Evolutionary conservation across 2,329 filamentous ascomycete species (phyloP), one percentile per base, ranked within the genome.

Genomic region (Alternaria novae-zelandiae): DNA sequence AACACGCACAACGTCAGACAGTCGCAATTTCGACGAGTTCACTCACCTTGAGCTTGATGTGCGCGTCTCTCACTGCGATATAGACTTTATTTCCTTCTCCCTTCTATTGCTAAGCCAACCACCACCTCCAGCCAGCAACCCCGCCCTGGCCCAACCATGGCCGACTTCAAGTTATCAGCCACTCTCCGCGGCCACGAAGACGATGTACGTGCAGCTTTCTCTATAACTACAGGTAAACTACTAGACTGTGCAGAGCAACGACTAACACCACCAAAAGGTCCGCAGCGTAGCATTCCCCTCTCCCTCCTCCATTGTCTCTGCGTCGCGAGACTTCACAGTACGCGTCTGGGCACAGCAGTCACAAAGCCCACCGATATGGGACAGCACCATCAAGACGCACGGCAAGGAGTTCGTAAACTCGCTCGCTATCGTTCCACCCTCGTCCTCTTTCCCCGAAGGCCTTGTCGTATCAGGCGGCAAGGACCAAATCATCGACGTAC

Each of bases 81-180:
- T 47, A 64, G 55, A 43, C 47, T 47, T 21, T 56, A 63, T 61
- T 64, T 61, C 61, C 54, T 59, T 63, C 58, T 63, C 55, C 63
- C 69, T 23, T 51, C 57, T 58, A 50, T 55, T 66, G 54, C 64
- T 43, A 28, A 56, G 61, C 54, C 59, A 65, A 53, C 43, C 43
- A 45, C 43, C 20, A 45, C 49, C 28, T 12, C 62, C 60, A 61
- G 61, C 59, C 17, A 60, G 61, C 68, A 71, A 69, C 71, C 71
- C 76, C 72, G 69, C 71, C 63, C 56, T 55, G 54, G 58, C 54
- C 64, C 67, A 68, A 76, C 73, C 69, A 94, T 95, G 91, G 84
- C 86, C 81, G 90, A 94, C 79, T 98, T 93, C 86, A 97, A 95
- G 87, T 89, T 99, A 76, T 97, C 96, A 66, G 94, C 95, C 71